Percentiles rank a stretch among this genome's conserved stretches.
phyloP scores from a whole-genome alignment of 164 flowering plant species.

The Paratinospora sagittata region DNA sequence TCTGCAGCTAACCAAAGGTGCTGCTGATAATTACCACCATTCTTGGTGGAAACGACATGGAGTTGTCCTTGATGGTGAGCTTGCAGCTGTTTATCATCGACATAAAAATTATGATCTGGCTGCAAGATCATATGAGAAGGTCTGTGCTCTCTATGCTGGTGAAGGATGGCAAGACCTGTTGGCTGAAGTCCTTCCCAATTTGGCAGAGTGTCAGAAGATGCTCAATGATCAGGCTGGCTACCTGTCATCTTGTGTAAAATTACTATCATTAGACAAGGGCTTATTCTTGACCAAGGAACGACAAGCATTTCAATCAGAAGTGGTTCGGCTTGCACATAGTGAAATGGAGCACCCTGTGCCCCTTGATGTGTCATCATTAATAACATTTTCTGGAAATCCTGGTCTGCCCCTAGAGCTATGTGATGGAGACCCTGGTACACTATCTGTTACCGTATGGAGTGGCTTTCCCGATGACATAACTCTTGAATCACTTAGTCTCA shows the following conservation, averaged over 20 bases:
- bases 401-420: slow-evolving; percentile 86
- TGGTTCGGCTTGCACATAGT: slow-evolving; percentile 85
- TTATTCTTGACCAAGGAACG: slow-evolving; percentile 78
- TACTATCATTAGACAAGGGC: slow-evolving; percentile 80
- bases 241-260: slow-evolving; percentile 86
- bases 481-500: slow-evolving; percentile 83
- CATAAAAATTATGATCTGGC: slow-evolving; percentile 88
- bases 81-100: slow-evolving; percentile 75
- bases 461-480: slow-evolving; percentile 98
- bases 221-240: slow-evolving; percentile 95
- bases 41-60: slow-evolving; percentile 99
- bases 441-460: slow-evolving; percentile 92
- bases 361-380: slow-evolving; percentile 86
- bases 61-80: slow-evolving; percentile 97
- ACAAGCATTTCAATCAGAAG: slow-evolving; percentile 87
- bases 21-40: slow-evolving; percentile 87
- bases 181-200: slow-evolving; percentile 93
- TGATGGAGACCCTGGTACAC: slow-evolving; percentile 92
- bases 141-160: slow-evolving; percentile 97
- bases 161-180: slow-evolving; percentile 98
- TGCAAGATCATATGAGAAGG: slow-evolving; percentile 91
- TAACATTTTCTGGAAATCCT: slow-evolving; percentile 89
- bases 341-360: slow-evolving; percentile 96
- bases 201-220: slow-evolving; percentile 94
- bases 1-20: slow-evolving; percentile 89